Evolutionary conservation across 2,329 filamentous ascomycete genomes (phyloP).

Genomic region (Arachnomyces sp.): DNA sequence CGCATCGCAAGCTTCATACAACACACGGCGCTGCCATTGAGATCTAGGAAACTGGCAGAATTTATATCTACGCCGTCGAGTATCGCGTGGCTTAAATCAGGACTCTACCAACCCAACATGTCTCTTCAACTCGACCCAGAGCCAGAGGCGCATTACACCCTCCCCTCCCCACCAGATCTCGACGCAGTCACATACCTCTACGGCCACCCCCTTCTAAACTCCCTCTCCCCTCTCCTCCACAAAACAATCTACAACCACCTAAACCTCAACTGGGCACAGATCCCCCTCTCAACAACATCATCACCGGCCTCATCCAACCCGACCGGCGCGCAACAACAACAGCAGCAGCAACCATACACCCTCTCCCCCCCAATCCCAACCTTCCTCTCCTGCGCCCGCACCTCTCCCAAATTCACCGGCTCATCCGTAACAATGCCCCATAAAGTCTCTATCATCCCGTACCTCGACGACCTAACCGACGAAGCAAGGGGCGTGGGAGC

Average conservation of each 20-base stretch:
- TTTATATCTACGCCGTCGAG: neutral
- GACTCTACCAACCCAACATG: conserved; percentile 17
- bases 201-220: conserved; percentile 50
- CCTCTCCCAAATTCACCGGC: conserved; percentile 43
- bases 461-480: conserved; percentile 64
- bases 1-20: no score
- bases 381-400: conserved; percentile 27
- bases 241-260: conserved; percentile 46
- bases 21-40: no score
- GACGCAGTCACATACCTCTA: conserved; percentile 49
- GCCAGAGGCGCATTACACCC: conserved; percentile 26
- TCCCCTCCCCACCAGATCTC: conserved; percentile 23
- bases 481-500: conserved; percentile 69
- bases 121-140: conserved; percentile 4
- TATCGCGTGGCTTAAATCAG: neutral
- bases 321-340: conserved; percentile 15
- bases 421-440: conserved; percentile 76
- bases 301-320: conserved; percentile 18
- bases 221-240: conserved; percentile 48
- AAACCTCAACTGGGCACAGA: conserved; percentile 45
- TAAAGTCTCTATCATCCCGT: conserved; percentile 66
- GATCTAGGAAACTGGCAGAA: conserved; percentile 6
- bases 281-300: conserved; percentile 35
- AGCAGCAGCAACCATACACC: conserved; percentile 27
- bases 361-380: conserved; percentile 26